Evolutionary conservation across 1,284 basidiomycete species (phyloP).

Genomic region (Ganoderma lucidum): DNA sequence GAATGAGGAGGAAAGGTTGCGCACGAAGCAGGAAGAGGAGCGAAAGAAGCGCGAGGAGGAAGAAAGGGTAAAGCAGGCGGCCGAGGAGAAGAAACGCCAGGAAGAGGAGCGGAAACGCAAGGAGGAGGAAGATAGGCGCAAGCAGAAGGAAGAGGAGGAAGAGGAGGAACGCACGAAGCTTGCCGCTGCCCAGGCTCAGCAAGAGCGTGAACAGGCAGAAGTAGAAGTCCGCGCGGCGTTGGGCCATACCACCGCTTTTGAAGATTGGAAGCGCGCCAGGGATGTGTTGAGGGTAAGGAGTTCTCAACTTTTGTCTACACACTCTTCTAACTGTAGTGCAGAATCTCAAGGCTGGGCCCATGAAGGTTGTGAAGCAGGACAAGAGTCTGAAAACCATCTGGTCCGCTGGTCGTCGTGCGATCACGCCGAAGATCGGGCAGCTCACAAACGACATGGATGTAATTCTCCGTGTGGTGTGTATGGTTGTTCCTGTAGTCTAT

Average conservation of each 20-base stretch:
- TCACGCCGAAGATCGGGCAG: constrained; percentile 93
- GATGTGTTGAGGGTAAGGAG: constrained; percentile 62
- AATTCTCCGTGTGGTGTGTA: constrained; percentile 78
- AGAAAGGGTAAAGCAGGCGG: constrained; percentile 41
- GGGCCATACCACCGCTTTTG: constrained; percentile 60
- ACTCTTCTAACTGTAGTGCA: constrained; percentile 38
- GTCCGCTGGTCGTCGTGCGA: constrained; percentile 79
- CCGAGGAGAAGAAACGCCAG: constrained; percentile 41
- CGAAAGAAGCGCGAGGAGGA: constrained; percentile 40
- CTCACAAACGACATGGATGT: constrained; percentile 81
- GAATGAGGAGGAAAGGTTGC: constrained; percentile 68
- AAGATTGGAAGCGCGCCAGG: constrained; percentile 77
- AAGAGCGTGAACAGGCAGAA: constrained; percentile 41
- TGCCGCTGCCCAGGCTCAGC: constrained; percentile 44
- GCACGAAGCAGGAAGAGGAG: constrained; percentile 52
- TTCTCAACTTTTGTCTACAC: constrained; percentile 9
- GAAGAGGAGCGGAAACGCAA: constrained; percentile 45
- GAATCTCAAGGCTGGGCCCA: constrained; percentile 79
- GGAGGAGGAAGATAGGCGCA: constrained; percentile 47
- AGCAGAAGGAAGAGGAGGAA: constrained; percentile 45
- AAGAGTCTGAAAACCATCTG: constrained; percentile 62
- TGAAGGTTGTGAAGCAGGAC: constrained; percentile 77
- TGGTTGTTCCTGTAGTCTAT: constrained; percentile 12
- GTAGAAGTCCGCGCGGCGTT: constrained; percentile 44
- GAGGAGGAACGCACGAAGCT: constrained; percentile 46